Evolutionary conservation across 805 yeast genomes (phyloP).

Genomic region (Hanseniaspora lindneri): DNA sequence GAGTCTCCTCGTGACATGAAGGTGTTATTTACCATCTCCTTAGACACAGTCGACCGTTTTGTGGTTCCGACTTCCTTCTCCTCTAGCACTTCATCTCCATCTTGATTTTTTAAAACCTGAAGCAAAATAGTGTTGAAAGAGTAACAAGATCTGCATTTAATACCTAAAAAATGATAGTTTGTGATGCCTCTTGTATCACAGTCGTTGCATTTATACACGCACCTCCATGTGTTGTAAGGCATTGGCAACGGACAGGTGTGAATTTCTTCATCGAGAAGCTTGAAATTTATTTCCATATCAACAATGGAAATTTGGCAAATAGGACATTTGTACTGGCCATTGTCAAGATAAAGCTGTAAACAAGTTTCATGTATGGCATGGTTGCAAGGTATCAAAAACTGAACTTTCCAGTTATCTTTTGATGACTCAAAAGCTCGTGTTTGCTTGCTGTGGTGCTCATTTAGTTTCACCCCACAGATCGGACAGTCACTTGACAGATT

Average conservation of each 20-base stretch:
- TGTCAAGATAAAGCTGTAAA: conserved; percentile 67
- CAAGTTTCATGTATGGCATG: conserved; percentile 86
- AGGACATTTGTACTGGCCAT: conserved; percentile 75
- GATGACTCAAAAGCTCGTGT: background rate
- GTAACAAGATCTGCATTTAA: conserved; percentile 74
- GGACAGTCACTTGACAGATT: conserved; percentile 12
- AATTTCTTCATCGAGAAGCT: conserved; percentile 78
- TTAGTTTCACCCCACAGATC: conserved; percentile 3
- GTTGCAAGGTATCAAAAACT: conserved; percentile 45
- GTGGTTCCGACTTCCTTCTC: conserved; percentile 13
- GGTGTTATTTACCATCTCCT: conserved; percentile 7
- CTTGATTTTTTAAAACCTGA: conserved; percentile 42
- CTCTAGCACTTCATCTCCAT: conserved; percentile 31
- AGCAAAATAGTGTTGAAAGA: conserved; percentile 78
- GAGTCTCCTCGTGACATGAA: conserved; percentile 9
- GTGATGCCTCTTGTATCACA: conserved; percentile 73
- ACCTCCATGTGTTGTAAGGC: conserved; percentile 65
- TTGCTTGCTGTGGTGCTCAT: background rate
- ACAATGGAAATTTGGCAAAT: conserved; percentile 72
- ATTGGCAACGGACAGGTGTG: conserved; percentile 63
- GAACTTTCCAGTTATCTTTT: conserved; percentile 1
- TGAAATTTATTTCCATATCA: conserved; percentile 79
- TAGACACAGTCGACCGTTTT: conserved; percentile 6
- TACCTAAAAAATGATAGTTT: conserved; percentile 70
- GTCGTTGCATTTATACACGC: conserved; percentile 70